Conservation (phyloP, 257 asterid species). For the Agastache rugosa region DNA sequence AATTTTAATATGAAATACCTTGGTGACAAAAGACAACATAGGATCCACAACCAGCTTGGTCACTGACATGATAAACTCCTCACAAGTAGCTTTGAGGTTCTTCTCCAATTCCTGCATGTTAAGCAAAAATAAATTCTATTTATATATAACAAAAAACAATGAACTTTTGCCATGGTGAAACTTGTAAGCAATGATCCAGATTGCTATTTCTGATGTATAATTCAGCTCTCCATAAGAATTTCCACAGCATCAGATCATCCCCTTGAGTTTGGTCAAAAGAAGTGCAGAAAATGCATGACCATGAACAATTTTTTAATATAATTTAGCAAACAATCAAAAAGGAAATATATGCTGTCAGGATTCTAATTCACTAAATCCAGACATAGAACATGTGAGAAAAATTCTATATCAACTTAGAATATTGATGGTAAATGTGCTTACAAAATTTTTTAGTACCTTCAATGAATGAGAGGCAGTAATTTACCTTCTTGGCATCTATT, state of each 20-base stretch:
- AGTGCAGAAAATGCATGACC: not conserved
- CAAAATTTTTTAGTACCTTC: slow-evolving; percentile 22
- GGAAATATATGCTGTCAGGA: not conserved
- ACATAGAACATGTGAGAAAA: slow-evolving; percentile 21
- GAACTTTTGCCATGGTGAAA: slow-evolving; percentile 4
- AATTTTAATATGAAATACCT: slow-evolving; percentile 56
- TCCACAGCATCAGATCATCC: not conserved
- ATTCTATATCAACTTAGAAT: not conserved
- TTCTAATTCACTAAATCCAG: slow-evolving; percentile 5
- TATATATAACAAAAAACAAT: slow-evolving; percentile 10
- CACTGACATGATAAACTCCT: slow-evolving; percentile 96
- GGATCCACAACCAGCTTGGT: slow-evolving; percentile 98
- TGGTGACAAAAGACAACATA: slow-evolving; percentile 90
- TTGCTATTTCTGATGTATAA: slow-evolving; percentile 18
- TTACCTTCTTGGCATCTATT: slow-evolving; percentile 97
- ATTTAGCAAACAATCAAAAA: not conserved
- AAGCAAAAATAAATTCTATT: slow-evolving; percentile 32
- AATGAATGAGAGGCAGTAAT: slow-evolving; percentile 30
- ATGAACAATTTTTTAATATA: not conserved
- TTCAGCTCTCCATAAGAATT: not conserved
- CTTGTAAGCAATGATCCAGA: not conserved
- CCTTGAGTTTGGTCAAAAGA: slow-evolving; percentile 12
- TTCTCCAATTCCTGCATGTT: slow-evolving; percentile 90
- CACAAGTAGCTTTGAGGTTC: slow-evolving; percentile 93
- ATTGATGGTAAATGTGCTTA: slow-evolving; percentile 27